phyloP scores from a whole-genome alignment of 2,329 filamentous ascomycete species.

The Colletotrichum graminicola region DNA sequence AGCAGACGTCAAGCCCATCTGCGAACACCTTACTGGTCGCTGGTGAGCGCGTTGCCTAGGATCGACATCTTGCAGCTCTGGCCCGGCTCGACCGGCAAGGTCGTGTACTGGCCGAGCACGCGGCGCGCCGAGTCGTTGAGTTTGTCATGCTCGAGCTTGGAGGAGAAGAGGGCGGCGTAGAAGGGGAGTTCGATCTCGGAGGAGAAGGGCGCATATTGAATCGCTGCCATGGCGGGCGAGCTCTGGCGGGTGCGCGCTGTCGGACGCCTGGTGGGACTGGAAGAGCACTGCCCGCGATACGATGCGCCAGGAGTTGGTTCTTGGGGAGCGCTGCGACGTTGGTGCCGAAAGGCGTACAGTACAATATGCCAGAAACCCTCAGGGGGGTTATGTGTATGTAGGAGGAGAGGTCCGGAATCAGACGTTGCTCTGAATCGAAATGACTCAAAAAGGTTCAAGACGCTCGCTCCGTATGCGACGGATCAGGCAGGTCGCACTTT shows the following conservation, averaged over 20 bases:
- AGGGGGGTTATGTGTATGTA: background rate
- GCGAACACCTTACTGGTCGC: conserved; percentile 74
- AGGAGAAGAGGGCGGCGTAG: conserved; percentile 90
- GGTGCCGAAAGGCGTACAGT: background rate
- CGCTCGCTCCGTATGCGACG: conserved; percentile 12
- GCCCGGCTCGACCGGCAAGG: conserved; percentile 78
- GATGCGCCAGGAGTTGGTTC: conserved; percentile 2
- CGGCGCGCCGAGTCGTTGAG: conserved; percentile 93
- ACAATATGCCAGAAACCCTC: background rate
- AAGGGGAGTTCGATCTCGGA: conserved; percentile 97
- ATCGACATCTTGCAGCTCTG: conserved; percentile 92
- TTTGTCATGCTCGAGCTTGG: conserved; percentile 97
- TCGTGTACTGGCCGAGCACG: conserved; percentile 89
- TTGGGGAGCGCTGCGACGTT: background rate
- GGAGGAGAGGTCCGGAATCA: background rate
- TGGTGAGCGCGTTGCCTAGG: conserved; percentile 86
- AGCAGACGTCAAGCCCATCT: conserved; percentile 5
- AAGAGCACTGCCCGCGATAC: background rate
- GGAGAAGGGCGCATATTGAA: conserved; percentile 87
- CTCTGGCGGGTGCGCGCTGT: conserved; percentile 11
- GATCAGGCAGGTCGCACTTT: conserved; percentile 25
- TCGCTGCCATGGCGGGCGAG: conserved; percentile 60
- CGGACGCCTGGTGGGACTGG: background rate
- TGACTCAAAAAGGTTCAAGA: conserved; percentile 24
- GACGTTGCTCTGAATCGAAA: conserved; percentile 4